These are phyloP conservation scores for Tillandsia leiboldiana DNA, from an alignment of 176 grass and related monocot species.

Conservation along the genomic window DNA sequence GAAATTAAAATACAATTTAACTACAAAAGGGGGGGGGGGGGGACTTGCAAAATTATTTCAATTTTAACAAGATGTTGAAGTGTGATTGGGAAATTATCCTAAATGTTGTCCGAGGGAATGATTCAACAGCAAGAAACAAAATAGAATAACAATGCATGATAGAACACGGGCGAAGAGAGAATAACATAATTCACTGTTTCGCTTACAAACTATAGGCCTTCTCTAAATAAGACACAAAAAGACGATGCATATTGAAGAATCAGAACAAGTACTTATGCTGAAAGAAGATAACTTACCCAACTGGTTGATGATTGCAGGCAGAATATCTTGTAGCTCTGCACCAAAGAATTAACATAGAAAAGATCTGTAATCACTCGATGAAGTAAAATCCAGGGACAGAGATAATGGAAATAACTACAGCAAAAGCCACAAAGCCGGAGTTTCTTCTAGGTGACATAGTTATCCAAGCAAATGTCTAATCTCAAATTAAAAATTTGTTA, in stretches of 20 bases:
- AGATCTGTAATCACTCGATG: not conserved
- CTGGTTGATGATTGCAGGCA: slow-evolving; percentile 93
- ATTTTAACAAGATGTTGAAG: not conserved
- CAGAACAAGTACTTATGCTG: not conserved
- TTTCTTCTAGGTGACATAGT: too few relatives aligned
- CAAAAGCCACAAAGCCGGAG: too few relatives aligned
- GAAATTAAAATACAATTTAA: not conserved
- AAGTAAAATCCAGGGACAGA: not conserved
- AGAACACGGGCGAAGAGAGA: not conserved
- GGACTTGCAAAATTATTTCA: not conserved
- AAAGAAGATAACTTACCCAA: slow-evolving; percentile 48
- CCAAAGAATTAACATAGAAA: slow-evolving; percentile 9
- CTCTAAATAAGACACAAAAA: too few relatives aligned
- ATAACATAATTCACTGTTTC: not conserved
- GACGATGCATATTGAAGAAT: too few relatives aligned
- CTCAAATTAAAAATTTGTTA: too few relatives aligned
- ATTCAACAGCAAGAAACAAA: not conserved
- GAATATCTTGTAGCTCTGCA: slow-evolving; percentile 89
- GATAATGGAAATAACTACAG: too few relatives aligned
- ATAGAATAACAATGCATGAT: not conserved
- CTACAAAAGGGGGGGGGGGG: not conserved
- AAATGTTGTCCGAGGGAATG: not conserved
- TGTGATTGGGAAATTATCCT: too few relatives aligned
- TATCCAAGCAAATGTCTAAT: not conserved
- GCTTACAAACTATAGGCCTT: too few relatives aligned